Base-by-base conservation (phyloP, 768 basidiomycete genomes). In the Basidioascus undulatus region DNA sequence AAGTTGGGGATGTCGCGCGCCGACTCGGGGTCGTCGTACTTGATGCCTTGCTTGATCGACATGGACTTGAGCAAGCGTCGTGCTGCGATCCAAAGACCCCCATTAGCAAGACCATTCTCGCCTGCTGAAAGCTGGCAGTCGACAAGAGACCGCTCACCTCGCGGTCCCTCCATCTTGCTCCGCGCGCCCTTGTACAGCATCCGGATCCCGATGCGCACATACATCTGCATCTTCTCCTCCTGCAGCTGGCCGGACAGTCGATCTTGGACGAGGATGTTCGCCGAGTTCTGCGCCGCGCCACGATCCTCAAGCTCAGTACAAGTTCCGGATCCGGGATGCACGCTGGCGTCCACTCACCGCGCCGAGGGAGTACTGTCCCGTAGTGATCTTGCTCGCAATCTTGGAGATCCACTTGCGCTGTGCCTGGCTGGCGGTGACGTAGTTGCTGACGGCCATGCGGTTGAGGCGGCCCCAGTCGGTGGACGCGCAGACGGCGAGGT, bases 211-310 rank as follows among this genome's bases (percentile, higher is more conserved):
- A 98, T 60, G 30, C 87, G 64, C 0, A 94, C 83, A 54, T 92
- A 94, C 11, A 73, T 72, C 52, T 86, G 76, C 84, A 94, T 98
- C 64, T 94, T 96, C 62, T 96, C 89, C 59, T 98, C 89, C 54
- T 86, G 78, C 43, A 96, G 55, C 55, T 82, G 79, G 0, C 89
- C 89, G 0, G 82, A 86, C 57, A 71, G 58, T 12, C 89, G 68
- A 55, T 94, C 86, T 61, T 96, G 89, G 1, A 98, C 87, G 44
- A 94, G 40, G 49, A 98, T 92, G 54, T 98, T 98, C 20, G 86
- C 89, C 39, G 83, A 87, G 53, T 98, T 92, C 78, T 82, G 52
- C 7, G 6, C 9, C n/a, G 5, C 18, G n/a, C n/a, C n/a, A n/a
- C n/a, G n/a, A n/a, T n/a, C n/a, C n/a, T n/a, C n/a, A n/a, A n/a